These are phyloP conservation scores for Lasiodiplodia citricola DNA, from an alignment of 2,329 filamentous ascomycete genomes.

Conservation along the genomic window DNA sequence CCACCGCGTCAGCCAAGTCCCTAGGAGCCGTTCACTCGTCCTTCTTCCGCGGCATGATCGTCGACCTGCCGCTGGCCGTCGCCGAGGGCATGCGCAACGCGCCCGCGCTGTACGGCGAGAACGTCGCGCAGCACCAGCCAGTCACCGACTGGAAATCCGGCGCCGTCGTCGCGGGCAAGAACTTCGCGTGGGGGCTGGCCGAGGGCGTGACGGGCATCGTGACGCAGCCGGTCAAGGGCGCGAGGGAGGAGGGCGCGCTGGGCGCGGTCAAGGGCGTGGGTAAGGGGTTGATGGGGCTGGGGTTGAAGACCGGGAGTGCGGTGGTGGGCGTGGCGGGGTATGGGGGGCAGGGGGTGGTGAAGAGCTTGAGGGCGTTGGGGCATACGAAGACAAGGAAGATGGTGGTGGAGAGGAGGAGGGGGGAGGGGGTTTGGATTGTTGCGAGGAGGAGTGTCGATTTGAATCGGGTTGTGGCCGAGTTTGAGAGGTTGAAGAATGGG, in stretches of 20 bases:
- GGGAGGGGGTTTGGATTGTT: slow-evolving; percentile 5
- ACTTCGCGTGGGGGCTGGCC: slow-evolving; percentile 40
- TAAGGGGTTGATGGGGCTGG: background rate
- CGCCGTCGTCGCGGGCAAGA: slow-evolving; percentile 38
- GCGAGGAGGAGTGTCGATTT: background rate
- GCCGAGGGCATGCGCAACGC: slow-evolving; percentile 44
- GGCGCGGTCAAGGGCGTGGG: slow-evolving; percentile 1
- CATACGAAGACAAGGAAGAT: background rate
- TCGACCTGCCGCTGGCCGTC: slow-evolving; percentile 45
- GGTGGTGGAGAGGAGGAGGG: slow-evolving; percentile 9
- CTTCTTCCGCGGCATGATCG: slow-evolving; percentile 39
- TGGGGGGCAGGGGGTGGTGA: background rate
- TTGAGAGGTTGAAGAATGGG: background rate
- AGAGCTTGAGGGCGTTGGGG: background rate
- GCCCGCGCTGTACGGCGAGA: slow-evolving; percentile 31
- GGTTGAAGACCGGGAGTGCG: background rate
- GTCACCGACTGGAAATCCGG: slow-evolving; percentile 44
- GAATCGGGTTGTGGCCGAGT: background rate
- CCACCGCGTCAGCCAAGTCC: slow-evolving; percentile 29
- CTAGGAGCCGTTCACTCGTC: slow-evolving; percentile 33
- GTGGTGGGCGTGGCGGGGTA: background rate
- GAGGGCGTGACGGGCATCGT: slow-evolving; percentile 41
- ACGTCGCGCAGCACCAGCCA: slow-evolving; percentile 31
- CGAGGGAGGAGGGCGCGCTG: slow-evolving; percentile 38
- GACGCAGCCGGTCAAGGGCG: slow-evolving; percentile 32